Base-by-base conservation (phyloP, 2,329 filamentous ascomycete species). In the Lecanicillium sp. region DNA sequence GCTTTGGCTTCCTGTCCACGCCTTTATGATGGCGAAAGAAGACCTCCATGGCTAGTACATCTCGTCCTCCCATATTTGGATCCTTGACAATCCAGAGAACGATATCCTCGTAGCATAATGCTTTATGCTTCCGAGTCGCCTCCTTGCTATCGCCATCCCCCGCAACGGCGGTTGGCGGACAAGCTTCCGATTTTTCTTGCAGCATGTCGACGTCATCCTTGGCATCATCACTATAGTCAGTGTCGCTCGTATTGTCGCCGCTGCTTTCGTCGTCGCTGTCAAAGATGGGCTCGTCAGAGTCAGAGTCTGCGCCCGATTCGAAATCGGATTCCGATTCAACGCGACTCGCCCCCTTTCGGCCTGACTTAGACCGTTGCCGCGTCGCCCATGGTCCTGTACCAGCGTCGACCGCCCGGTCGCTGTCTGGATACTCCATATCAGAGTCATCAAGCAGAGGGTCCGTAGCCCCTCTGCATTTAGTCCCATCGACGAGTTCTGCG, bases 401-500 rank as follows among this genome's bases (percentile, higher is more conserved):
- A 17, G 25, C 14, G 19, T 31, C 12, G 11, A 13, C 19, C 5
- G 17, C 29, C 18, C 11, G 13, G 18, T 38, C 13, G 8, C 17
- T 31, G 13, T 19, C 3, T 13, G 19, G 5, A 20, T 38, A 28
- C n/a, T 33, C 35, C 14, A 34, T 29, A 13, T 44, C 35, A 4
- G 29, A 34, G 16, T 42, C 38, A 33, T 54, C 45, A 22, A 45
- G 37, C 15, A 50, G 35, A 22, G 45, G 48, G 35, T 53, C 44
- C 35, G 46, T 27, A 32, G 39, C 44, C 11, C 39, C 48, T 43
- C 46, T 50, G 17, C 43, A 38, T 38, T 50, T 51, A n/a, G 39
- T 50, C 35, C 44, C 28, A 35, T 54, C 41, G 30, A 54, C 45
- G 17, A 54, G 47, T 43, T 54, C 51, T 22, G 38, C 49, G 7